A percentile compares a stretch with the other conserved stretches of the same genome.
These are phyloP conservation scores for Azolla pinnata DNA, from an alignment of 75 land plant species.

Conservation along the genomic window DNA sequence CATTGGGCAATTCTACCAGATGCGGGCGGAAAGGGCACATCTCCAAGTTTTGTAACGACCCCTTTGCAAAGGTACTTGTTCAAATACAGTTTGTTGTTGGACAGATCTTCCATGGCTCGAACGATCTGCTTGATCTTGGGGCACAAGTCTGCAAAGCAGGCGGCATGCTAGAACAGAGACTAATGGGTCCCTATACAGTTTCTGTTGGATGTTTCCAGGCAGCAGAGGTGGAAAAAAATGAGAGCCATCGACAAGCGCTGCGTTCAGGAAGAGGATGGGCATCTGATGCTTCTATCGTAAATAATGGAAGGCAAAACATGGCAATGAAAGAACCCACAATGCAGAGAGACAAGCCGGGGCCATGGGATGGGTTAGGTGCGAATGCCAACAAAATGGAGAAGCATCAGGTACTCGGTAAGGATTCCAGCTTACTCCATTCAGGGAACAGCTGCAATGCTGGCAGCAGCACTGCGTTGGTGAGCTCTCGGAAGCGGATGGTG, in stretches of 20 bases:
- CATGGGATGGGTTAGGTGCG: conserved; percentile 18
- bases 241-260: conserved; percentile 9
- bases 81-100: background rate
- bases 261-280: conserved; percentile 1
- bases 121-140: background rate
- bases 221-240: conserved; percentile 10
- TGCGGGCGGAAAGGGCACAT: conserved; percentile 13
- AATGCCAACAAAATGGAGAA: background rate
- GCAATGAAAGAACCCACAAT: background rate
- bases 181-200: background rate
- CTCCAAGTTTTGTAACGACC: conserved; percentile 14
- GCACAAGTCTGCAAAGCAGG: background rate
- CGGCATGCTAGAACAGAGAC: background rate
- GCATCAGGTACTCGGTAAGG: background rate
- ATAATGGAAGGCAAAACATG: background rate
- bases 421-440: background rate
- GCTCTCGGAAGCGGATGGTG: background rate
- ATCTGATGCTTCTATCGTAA: background rate
- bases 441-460: background rate
- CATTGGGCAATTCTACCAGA: conserved; percentile 1
- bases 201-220: conserved; percentile 10
- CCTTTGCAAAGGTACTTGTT: conserved; percentile 11
- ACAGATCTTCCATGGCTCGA: background rate
- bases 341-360: conserved; percentile 1
- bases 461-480: no score